These are phyloP conservation scores for Drechslera avenae DNA, from an alignment of 2,329 filamentous ascomycete species.

Conservation along the genomic window DNA sequence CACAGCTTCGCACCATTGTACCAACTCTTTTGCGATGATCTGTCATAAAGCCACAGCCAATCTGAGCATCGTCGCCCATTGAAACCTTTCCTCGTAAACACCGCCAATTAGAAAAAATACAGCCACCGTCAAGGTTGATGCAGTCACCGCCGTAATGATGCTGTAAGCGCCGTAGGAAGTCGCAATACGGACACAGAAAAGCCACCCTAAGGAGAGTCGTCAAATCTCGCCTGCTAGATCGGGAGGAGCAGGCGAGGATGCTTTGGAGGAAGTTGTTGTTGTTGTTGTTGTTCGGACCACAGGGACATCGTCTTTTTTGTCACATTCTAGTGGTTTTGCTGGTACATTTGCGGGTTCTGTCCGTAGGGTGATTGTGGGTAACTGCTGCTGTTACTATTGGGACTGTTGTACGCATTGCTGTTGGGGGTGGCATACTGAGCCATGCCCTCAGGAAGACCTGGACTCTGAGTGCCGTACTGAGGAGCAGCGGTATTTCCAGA, in stretches of 20 bases:
- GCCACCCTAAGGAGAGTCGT: constrained; percentile 36
- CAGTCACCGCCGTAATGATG: constrained; percentile 41
- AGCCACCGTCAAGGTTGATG: constrained; percentile 49
- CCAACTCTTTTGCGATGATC: constrained; percentile 11
- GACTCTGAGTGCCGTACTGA: constrained; percentile 54
- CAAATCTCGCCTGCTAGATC: constrained; percentile 18
- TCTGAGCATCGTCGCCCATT: constrained; percentile 14
- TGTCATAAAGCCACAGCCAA: constrained; percentile 4
- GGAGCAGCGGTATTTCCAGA: constrained; percentile 49
- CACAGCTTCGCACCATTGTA: constrained; percentile 7
- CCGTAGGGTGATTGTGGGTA: constrained; percentile 59
- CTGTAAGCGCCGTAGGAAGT: constrained; percentile 34
- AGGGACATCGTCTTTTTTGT: neutral
- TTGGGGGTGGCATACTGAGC: constrained; percentile 54
- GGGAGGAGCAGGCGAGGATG: constrained; percentile 12
- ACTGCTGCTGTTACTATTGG: constrained; percentile 52
- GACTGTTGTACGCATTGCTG: constrained; percentile 52
- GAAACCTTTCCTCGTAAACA: constrained; percentile 34
- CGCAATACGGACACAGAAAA: constrained; percentile 29
- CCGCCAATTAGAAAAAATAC: constrained; percentile 42
- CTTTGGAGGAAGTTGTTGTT: constrained; percentile 13
- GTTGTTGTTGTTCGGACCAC: neutral
- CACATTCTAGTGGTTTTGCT: constrained; percentile 47
- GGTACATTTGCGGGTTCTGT: constrained; percentile 55
- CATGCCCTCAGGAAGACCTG: constrained; percentile 55